A percentile compares a stretch with the other conserved stretches of the same genome.
phyloP scores from a whole-genome alignment of 306 rosid species.

The Rosa chinensis region DNA sequence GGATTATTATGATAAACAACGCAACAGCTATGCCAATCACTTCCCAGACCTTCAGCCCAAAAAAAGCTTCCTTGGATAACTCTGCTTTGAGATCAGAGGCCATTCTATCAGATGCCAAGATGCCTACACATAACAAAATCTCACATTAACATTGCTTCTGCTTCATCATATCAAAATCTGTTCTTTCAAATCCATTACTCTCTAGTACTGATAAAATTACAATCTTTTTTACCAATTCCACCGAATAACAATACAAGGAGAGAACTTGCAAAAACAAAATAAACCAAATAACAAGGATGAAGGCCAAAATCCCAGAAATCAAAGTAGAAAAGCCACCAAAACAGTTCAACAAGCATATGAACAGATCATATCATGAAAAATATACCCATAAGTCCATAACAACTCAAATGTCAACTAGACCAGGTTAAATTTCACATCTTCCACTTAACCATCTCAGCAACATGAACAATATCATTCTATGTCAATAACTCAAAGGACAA shows the following conservation, averaged over 20 bases:
- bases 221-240: constrained; percentile 8
- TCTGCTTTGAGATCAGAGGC: constrained; percentile 58
- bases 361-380: constrained; percentile 18
- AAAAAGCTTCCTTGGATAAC: constrained; percentile 63
- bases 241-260: constrained; percentile 2
- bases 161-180: constrained; percentile 16
- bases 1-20: constrained; percentile 63
- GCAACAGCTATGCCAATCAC: constrained; percentile 80
- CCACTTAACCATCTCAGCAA: constrained; percentile 1
- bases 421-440: constrained; percentile 1
- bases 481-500: background rate
- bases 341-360: constrained; percentile 16
- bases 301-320: constrained; percentile 17
- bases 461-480: constrained; percentile 9
- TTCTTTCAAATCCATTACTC: constrained; percentile 15
- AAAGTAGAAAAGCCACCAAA: constrained; percentile 8
- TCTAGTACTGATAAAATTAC: background rate
- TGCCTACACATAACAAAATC: constrained; percentile 42
- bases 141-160: constrained; percentile 17
- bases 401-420: constrained; percentile 16
- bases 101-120: constrained; percentile 42
- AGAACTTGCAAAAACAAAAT: background rate
- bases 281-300: background rate
- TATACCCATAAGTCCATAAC: background rate
- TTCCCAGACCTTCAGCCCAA: constrained; percentile 84